Conservation (phyloP, 23 red algal species). For the Gracilaria gracilis region DNA sequence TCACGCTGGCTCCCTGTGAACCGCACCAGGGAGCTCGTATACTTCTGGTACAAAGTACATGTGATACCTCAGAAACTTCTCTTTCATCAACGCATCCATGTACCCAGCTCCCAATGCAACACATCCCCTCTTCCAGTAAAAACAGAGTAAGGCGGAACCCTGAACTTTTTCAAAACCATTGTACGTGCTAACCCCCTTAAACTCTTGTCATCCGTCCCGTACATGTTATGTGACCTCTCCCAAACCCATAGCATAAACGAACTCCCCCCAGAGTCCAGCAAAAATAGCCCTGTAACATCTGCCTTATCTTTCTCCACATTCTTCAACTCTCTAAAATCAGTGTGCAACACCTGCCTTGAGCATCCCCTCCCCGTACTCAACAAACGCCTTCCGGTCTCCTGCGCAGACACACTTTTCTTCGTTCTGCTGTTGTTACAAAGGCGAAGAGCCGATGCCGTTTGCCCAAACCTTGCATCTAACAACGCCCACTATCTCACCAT, state of each 20-base stretch:
- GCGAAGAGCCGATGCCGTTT: neutral
- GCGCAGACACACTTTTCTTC: constrained; percentile 15
- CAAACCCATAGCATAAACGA: constrained; percentile 9
- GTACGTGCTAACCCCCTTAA: neutral
- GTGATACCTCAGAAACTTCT: too few species aligned
- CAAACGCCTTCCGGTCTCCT: neutral
- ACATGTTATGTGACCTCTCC: constrained; percentile 44
- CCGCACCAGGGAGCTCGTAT: too few species aligned
- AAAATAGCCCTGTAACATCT: neutral
- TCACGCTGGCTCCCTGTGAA: too few species aligned
- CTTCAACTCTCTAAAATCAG: neutral
- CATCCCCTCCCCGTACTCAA: neutral
- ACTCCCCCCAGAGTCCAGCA: neutral
- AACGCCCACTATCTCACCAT: too few species aligned
- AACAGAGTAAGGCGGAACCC: neutral
- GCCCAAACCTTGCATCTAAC: constrained; percentile 22
- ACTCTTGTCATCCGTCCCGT: constrained; percentile 13
- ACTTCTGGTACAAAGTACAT: too few species aligned
- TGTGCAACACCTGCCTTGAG: too few species aligned
- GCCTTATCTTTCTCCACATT: neutral
- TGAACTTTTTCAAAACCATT: constrained; percentile 7
- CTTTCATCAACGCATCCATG: too few species aligned
- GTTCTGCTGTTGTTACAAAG: constrained; percentile 1
- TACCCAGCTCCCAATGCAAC: too few species aligned
- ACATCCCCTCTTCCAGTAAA: neutral